These are phyloP conservation scores for Sporothrix variecibatus DNA, from an alignment of 2,329 filamentous ascomycete species.

Conservation along the genomic window DNA sequence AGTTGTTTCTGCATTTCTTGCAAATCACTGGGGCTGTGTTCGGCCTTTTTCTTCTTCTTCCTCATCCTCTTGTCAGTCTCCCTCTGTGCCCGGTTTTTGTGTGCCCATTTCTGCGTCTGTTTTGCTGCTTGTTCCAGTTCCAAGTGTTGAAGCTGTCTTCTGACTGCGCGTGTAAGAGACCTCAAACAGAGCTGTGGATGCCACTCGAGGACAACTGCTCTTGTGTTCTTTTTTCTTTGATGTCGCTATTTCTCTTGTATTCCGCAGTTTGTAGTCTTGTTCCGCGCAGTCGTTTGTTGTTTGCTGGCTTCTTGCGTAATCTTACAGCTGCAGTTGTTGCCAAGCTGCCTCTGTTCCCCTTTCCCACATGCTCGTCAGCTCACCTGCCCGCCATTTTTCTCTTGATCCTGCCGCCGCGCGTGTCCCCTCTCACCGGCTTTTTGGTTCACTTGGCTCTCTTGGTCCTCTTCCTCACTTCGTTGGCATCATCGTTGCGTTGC, in stretches of 20 bases:
- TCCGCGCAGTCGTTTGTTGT: not conserved
- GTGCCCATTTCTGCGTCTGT: not conserved
- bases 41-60: not conserved
- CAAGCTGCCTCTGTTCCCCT: not conserved
- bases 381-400: not conserved
- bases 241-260: not conserved
- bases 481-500: not conserved
- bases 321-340: not conserved
- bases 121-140: not conserved
- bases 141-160: not conserved
- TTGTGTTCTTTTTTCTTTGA: not conserved
- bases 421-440: not conserved
- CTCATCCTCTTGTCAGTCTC: not conserved
- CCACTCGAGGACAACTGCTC: not conserved
- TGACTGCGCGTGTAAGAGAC: slow-evolving; percentile 10
- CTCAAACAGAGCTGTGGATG: not conserved
- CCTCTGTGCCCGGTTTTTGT: not conserved
- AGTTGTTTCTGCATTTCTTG: not conserved
- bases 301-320: not conserved
- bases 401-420: not conserved
- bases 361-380: not conserved
- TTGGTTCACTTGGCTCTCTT: not conserved
- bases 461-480: not conserved
- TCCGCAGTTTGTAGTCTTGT: not conserved
- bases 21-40: slow-evolving; percentile 19